Evolutionary conservation across 2,329 filamentous ascomycete species (phyloP).

Genomic region (Fusarium heterosporum): DNA sequence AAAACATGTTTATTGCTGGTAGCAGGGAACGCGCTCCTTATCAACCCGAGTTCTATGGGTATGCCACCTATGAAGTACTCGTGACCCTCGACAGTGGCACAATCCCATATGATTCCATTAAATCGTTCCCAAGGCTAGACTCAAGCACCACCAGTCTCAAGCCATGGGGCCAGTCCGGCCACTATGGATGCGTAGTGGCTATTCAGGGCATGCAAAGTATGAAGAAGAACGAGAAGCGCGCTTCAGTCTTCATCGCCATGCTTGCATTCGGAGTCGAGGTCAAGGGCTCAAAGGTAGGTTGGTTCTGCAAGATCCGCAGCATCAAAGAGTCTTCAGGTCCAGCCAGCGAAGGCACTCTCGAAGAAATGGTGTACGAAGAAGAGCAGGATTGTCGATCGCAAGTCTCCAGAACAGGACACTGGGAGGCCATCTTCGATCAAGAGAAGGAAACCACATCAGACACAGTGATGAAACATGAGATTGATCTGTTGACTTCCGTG

Average conservation of each 20-base stretch:
- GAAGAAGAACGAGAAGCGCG: conserved; percentile 24
- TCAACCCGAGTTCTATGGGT: conserved; percentile 11
- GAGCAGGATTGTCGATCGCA: conserved; percentile 12
- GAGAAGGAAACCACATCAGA: neutral
- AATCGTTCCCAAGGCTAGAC: conserved; percentile 1
- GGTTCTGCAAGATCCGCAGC: conserved; percentile 19
- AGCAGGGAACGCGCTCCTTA: conserved; percentile 13
- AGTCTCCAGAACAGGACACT: neutral
- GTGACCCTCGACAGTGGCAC: conserved; percentile 15
- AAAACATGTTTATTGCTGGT: conserved; percentile 22
- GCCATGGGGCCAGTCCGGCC: conserved; percentile 11
- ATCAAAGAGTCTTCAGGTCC: neutral
- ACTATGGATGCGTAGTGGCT: conserved; percentile 18
- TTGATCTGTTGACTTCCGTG: conserved; percentile 16
- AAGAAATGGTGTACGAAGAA: conserved; percentile 13
- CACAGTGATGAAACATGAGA: conserved; percentile 13
- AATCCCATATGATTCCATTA: conserved; percentile 19
- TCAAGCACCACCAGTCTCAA: conserved; percentile 12
- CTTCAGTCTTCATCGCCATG: conserved; percentile 21
- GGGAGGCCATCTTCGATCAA: conserved; percentile 17
- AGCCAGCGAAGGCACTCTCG: neutral
- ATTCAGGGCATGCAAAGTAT: conserved; percentile 27
- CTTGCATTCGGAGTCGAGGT: conserved; percentile 16
- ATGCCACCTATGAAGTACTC: conserved; percentile 12
- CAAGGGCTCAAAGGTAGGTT: conserved; percentile 7